Percentiles rank a stretch among this genome's conserved stretches.
Conservation (phyloP, 352 stramenopile species). For the Phytophthora multivora region DNA sequence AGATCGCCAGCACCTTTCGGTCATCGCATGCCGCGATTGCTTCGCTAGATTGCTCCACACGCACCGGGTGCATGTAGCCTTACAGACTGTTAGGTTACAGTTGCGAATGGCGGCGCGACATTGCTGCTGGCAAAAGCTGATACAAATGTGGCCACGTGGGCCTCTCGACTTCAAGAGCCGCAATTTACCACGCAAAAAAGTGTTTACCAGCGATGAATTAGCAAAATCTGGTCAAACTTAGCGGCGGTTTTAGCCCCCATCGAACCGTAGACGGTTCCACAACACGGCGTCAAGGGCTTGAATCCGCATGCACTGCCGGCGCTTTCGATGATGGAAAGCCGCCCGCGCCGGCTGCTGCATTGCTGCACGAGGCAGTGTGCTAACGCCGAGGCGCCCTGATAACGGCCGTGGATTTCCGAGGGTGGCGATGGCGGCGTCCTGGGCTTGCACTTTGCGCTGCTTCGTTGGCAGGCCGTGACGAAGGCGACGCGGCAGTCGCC, state of each 20-base stretch:
- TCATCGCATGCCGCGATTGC: not conserved
- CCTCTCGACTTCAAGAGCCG: not conserved
- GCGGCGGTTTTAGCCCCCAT: not conserved
- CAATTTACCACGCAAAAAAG: not conserved
- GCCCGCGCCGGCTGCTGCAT: constrained; percentile 3
- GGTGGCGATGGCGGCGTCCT: not conserved
- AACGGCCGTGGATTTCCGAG: constrained; percentile 23
- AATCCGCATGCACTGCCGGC: not conserved
- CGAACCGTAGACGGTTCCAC: constrained; percentile 14
- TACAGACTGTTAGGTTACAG: too few species aligned
- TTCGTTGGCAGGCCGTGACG: constrained; percentile 19
- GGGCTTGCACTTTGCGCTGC: not conserved
- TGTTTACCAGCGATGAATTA: constrained; percentile 21
- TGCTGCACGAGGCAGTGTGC: constrained; percentile 4
- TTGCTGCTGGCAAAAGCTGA: not conserved
- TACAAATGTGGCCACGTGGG: not conserved
- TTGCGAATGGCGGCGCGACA: too few species aligned
- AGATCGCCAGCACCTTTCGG: not conserved
- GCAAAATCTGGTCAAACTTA: constrained; percentile 28
- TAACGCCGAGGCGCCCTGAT: constrained; percentile 13
- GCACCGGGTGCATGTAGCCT: too few species aligned
- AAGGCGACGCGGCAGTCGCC: constrained; percentile 23
- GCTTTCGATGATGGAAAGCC: constrained; percentile 16
- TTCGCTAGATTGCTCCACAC: too few species aligned
- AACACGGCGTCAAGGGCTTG: not conserved